These are phyloP conservation scores for Candida sp. DNA, from an alignment of 1,139 yeast species.

Conservation along the genomic window DNA sequence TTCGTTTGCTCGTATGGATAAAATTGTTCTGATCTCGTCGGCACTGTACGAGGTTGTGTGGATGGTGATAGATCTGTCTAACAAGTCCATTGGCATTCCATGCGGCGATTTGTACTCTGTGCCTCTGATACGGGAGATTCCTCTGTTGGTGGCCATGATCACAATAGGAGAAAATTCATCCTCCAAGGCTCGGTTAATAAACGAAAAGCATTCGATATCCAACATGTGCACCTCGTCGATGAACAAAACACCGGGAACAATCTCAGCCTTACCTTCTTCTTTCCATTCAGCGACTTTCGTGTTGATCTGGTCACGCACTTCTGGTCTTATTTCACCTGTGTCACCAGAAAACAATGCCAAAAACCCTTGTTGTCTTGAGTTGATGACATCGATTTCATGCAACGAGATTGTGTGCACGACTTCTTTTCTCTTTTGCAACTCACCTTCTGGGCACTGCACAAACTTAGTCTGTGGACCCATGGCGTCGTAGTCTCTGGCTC, in stretches of 20 bases:
- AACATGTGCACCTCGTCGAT: slow-evolving; percentile 99
- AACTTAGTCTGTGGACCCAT: slow-evolving; percentile 99
- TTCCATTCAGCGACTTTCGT: slow-evolving; percentile 98
- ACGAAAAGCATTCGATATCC: slow-evolving; percentile 96
- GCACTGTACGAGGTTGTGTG: slow-evolving; percentile 79
- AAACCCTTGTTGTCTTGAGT: slow-evolving; percentile 98
- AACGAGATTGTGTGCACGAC: slow-evolving; percentile 96
- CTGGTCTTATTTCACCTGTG: slow-evolving; percentile 96
- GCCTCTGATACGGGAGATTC: slow-evolving; percentile 91
- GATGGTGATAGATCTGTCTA: slow-evolving; percentile 93
- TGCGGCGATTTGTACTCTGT: slow-evolving; percentile 95
- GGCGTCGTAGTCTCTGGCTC: slow-evolving; percentile 98
- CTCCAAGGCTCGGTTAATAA: slow-evolving; percentile 94
- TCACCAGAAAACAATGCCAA: slow-evolving; percentile 96
- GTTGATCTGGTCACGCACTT: slow-evolving; percentile 97
- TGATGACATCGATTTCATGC: slow-evolving; percentile 98
- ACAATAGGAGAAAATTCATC: slow-evolving; percentile 98
- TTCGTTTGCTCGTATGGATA: slow-evolving; percentile 92
- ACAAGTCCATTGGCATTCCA: slow-evolving; percentile 92
- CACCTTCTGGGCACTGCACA: slow-evolving; percentile 99
- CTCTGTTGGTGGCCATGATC: slow-evolving; percentile 98
- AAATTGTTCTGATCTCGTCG: slow-evolving; percentile 85
- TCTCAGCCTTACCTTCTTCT: slow-evolving; percentile 99
- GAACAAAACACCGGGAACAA: slow-evolving; percentile 97
- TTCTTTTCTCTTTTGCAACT: slow-evolving; percentile 92